phyloP scores from a whole-genome alignment of 768 basidiomycete species.

The Leccinum uliginosum region DNA sequence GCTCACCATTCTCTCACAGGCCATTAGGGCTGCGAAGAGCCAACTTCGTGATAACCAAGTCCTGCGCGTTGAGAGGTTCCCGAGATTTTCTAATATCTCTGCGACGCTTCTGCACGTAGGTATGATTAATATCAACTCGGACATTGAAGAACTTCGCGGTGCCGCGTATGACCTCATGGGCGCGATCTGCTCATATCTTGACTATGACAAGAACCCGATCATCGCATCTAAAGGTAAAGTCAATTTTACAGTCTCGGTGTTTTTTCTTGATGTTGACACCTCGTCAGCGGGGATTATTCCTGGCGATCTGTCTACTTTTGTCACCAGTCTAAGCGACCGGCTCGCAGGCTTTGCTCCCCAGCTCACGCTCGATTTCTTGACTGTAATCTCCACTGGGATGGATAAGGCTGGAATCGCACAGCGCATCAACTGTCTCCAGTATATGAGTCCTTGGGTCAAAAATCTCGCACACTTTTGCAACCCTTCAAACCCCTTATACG shows the following conservation, averaged over 20 bases:
- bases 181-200: constrained; percentile 72
- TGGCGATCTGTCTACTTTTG: constrained; percentile 59
- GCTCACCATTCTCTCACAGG: constrained; percentile 35
- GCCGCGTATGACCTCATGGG: constrained; percentile 79
- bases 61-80: constrained; percentile 57
- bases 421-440: constrained; percentile 71
- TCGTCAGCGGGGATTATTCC: constrained; percentile 63
- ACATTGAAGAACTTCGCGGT: constrained; percentile 71
- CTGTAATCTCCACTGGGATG: constrained; percentile 75
- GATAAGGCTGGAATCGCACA: constrained; percentile 42
- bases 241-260: background rate
- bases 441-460: constrained; percentile 85
- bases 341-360: constrained; percentile 73
- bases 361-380: constrained; percentile 82
- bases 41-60: constrained; percentile 54
- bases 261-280: constrained; percentile 2
- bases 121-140: constrained; percentile 69
- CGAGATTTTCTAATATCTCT: constrained; percentile 79
- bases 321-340: constrained; percentile 63
- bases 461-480: constrained; percentile 72
- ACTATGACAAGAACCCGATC: constrained; percentile 69
- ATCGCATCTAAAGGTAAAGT: constrained; percentile 63
- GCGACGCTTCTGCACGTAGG: constrained; percentile 85
- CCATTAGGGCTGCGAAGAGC: constrained; percentile 72
- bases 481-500: constrained; percentile 62